Base-by-base conservation (phyloP, 2,329 filamentous ascomycete species). In the Paecilomyces niveus region DNA sequence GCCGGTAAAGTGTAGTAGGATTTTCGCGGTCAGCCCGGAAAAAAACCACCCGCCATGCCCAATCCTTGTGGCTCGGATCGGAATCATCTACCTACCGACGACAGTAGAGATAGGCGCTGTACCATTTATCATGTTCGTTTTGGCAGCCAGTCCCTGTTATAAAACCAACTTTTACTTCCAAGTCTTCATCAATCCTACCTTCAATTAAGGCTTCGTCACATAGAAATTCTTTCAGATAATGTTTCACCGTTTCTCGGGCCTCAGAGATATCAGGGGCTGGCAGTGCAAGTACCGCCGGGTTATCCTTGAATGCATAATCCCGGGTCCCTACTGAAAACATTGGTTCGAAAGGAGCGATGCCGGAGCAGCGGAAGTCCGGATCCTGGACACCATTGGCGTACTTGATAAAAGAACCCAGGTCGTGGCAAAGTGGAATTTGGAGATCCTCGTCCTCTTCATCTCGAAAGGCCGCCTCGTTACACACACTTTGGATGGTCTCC, bases 81-180 rank as follows among this genome's bases (percentile, higher is more conserved):
- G n/a, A n/a, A n/a, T n/a, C n/a, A n/a, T n/a, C n/a, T n/a, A n/a
- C n/a, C n/a, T n/a, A n/a, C n/a, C n/a, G n/a, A n/a, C n/a, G n/a
- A n/a, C n/a, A n/a, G n/a, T n/a, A n/a, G n/a, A n/a, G n/a, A n/a
- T n/a, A n/a, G n/a, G n/a, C n/a, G n/a, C n/a, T 39, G n/a, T n/a
- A 39, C 33, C 33, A 39, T 60, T 60, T 10, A 63, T 56, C 35
- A 22, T 50, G 0, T 13, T 4, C 21, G 21, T 18, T 26, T 29
- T 65, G 65, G 22, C 22, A 67, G 53, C 56, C 63, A 54, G 58
- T 57, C 1, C 59, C 63, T 2, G 53, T 33, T 11, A 39, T 57
- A 56, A 18, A 54, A 32, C 18, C 52, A 55, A 29, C 54, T 22
- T 22, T 49, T 24, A 31, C 26, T 29, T 6, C 56, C 39, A 56